Base-by-base conservation (phyloP, 768 basidiomycete genomes). In the Arthromyces matolae region DNA sequence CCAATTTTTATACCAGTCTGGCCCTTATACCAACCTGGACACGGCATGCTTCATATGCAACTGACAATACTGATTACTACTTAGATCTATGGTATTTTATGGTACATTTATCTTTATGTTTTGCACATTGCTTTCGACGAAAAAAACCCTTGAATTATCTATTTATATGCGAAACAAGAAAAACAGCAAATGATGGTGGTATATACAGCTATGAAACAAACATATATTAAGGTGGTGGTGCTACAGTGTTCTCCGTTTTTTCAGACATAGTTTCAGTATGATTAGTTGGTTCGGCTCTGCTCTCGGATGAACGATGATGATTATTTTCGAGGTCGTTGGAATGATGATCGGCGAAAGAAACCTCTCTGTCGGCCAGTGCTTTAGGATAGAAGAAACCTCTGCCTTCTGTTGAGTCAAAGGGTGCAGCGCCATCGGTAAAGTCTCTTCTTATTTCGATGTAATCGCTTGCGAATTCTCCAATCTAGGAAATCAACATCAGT, bases 381-480 rank as follows among this genome's bases (percentile, higher is more conserved):
- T 60, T 56, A 20, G 54, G 46, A 12, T 57, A 45, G 34, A 55
- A 57, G 35, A 63, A 63, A 18, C 56, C 41, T 29, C 50, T 51
- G 47, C 50, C 51, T 53, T 63, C 56, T 7, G 66, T 54, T 39
- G 64, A 64, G 47, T 64, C 68, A 42, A 60, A 69, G 32, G 67
- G 70, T 33, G 66, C 76, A 68, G 75, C 79, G 6, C 67, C 65
- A 56, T 84, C 81, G 14, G 71, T 67, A 56, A 77, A 84, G 57
- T 86, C 79, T 42, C 86, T 76, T 36, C 81, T 81, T 16, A 85
- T 73, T 60, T 89, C 81, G 49, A 83, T 81, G 51, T 83, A 84
- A 53, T 85, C 83, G 16, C 70, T 79, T 12, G 83, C 83, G 49
- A 84, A 85, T 57, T 85, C 83, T 42, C 83, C 83, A 31, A 83